phyloP scores from a whole-genome alignment of 331 rosid genomes.

The Acacia concinna region DNA sequence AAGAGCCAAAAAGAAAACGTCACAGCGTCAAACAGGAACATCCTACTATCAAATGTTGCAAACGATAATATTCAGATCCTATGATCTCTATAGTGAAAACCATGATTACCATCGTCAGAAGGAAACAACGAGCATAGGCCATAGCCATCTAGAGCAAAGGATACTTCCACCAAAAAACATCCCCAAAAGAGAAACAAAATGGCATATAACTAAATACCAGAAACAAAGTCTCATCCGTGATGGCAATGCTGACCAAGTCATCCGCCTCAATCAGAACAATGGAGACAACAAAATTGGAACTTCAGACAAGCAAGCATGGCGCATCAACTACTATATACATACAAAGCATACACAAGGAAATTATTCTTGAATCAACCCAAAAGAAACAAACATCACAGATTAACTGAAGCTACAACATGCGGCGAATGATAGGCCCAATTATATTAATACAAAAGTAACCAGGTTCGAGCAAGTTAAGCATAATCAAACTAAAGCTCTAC shows the following conservation, averaged over 20 bases:
- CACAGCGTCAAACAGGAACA: background rate
- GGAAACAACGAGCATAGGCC: background rate
- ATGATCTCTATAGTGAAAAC: background rate
- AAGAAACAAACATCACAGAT: background rate
- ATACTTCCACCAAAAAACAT: background rate
- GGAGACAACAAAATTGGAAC: background rate
- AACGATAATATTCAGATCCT: background rate
- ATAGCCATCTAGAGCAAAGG: background rate
- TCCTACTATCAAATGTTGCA: background rate
- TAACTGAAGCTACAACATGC: background rate
- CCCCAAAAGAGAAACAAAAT: background rate
- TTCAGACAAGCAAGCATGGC: background rate
- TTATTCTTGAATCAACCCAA: background rate
- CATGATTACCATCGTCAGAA: background rate
- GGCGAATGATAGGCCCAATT: constrained; percentile 10
- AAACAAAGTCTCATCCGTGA: background rate
- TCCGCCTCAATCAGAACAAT: background rate
- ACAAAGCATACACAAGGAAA: background rate
- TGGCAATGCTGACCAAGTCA: background rate
- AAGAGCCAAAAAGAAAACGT: background rate
- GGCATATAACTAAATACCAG: background rate
- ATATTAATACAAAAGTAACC: constrained; percentile 18
- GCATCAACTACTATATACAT: background rate
- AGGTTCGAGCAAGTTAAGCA: constrained; percentile 2
- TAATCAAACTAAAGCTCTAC: constrained; percentile 33